Percentiles rank a stretch among this genome's conserved stretches.
Evolutionary conservation across 106 monocot genomes (phyloP).

Genomic region (Phalaenopsis aphrodite): DNA sequence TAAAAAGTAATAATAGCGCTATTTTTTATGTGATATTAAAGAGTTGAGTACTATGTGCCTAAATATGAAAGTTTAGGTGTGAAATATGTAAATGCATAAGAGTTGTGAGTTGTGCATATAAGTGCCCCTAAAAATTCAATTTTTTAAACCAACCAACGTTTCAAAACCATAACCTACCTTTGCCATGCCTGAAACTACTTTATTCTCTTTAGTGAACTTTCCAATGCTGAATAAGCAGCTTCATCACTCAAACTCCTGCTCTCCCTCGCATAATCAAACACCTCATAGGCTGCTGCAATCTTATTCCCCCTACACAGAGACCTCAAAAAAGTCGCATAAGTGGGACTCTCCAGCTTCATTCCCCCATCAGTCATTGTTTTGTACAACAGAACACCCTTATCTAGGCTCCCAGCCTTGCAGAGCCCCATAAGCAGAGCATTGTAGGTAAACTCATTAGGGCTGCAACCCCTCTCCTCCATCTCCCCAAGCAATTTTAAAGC

Average conservation of each 20-base stretch:
- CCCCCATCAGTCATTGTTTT: constrained; percentile 35
- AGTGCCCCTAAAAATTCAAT: not conserved
- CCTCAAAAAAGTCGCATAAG: constrained; percentile 78
- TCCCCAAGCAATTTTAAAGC: constrained; percentile 50
- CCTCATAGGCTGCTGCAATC: constrained; percentile 71
- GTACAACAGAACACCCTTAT: constrained; percentile 66
- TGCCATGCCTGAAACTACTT: constrained; percentile 14
- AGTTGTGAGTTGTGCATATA: too few species aligned
- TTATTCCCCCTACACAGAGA: constrained; percentile 45
- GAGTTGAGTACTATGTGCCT: too few species aligned
- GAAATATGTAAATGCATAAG: too few species aligned
- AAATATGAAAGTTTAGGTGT: too few species aligned
- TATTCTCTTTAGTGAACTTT: constrained; percentile 71
- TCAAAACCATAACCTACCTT: not conserved
- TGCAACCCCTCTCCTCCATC: constrained; percentile 85
- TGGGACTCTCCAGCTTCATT: constrained; percentile 67
- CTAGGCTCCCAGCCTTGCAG: constrained; percentile 65
- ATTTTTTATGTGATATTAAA: too few species aligned
- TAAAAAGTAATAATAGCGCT: too few species aligned
- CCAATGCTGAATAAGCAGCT: constrained; percentile 56
- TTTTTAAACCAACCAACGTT: not conserved
- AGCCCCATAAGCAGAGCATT: constrained; percentile 82
- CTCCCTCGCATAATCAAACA: constrained; percentile 81
- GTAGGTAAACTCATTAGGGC: constrained; percentile 81
- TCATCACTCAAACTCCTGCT: constrained; percentile 77